These are phyloP conservation scores for Backusella sp. DNA, from an alignment of 192 early-diverging fungal genomes.

Conservation along the genomic window DNA sequence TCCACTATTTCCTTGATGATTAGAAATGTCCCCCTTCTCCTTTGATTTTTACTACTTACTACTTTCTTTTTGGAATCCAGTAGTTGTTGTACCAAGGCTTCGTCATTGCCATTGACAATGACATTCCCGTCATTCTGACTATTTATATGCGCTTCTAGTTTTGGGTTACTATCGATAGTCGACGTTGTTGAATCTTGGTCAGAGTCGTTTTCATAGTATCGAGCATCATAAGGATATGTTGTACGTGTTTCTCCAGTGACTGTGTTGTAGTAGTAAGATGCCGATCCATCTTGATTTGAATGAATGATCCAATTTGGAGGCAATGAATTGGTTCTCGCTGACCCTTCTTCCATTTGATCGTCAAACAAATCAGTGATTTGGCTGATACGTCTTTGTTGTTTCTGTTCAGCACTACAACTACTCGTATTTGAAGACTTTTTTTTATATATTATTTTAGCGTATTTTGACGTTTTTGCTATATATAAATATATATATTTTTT, in stretches of 20 bases:
- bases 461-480: neutral
- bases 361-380: neutral
- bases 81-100: neutral
- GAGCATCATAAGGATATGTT: constrained; percentile 13
- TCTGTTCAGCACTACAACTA: neutral
- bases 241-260: constrained; percentile 32
- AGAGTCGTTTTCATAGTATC: neutral
- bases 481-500: neutral
- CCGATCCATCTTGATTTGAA: constrained; percentile 29
- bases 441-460: neutral
- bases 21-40: too few relatives aligned
- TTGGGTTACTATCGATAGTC: constrained; percentile 1
- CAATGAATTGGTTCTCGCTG: neutral
- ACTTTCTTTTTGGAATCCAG: neutral
- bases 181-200: constrained; percentile 4
- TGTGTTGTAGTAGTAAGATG: constrained; percentile 31
- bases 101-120: neutral
- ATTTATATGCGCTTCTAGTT: neutral
- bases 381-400: constrained; percentile 2
- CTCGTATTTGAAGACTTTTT: neutral
- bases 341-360: neutral
- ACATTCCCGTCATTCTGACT: neutral
- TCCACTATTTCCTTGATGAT: neutral
- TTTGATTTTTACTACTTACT: neutral
- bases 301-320: constrained; percentile 19